Evolutionary conservation across 208 protist genomes (phyloP).

Genomic region (Trypanosoma mega): DNA sequence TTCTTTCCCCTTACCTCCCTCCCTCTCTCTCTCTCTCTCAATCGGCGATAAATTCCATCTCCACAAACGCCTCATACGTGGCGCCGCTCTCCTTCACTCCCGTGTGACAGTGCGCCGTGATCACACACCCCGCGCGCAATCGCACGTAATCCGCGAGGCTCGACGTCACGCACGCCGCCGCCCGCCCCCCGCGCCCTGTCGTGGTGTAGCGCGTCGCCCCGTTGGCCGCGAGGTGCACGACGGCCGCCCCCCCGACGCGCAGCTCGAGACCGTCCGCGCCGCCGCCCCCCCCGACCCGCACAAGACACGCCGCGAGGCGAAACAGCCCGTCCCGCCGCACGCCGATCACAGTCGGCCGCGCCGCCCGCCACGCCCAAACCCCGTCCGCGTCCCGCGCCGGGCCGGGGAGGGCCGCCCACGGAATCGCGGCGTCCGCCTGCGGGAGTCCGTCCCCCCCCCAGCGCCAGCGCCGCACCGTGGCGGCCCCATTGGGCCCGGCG

Average conservation of each 20-base stretch:
- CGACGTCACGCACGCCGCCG: constrained; percentile 39
- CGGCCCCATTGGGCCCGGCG: background rate
- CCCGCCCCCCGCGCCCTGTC: constrained; percentile 35
- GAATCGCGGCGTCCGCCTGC: too few species aligned
- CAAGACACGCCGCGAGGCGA: constrained; percentile 37
- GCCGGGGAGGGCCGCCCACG: too few species aligned
- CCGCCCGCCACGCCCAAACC: constrained; percentile 14
- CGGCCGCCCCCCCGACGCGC: background rate
- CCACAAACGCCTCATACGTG: constrained; percentile 50
- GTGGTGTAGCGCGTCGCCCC: background rate
- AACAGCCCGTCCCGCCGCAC: constrained; percentile 41
- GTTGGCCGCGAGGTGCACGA: background rate
- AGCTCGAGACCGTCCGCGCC: constrained; percentile 1
- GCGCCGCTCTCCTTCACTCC: constrained; percentile 23
- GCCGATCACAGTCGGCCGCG: constrained; percentile 17
- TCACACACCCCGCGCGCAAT: constrained; percentile 31
- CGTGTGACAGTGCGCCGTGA: constrained; percentile 49
- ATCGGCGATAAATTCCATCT: constrained; percentile 45
- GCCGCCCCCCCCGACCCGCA: constrained; percentile 17
- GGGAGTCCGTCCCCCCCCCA: too few species aligned
- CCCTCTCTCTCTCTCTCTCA: constrained; percentile 9
- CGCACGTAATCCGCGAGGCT: constrained; percentile 43
- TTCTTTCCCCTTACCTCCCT: too few species aligned
- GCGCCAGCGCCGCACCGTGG: background rate
- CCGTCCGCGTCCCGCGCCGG: constrained; percentile 15